These are phyloP conservation scores for Phtheirospermum japonicum DNA, from an alignment of 257 asterid genomes.

Conservation along the genomic window DNA sequence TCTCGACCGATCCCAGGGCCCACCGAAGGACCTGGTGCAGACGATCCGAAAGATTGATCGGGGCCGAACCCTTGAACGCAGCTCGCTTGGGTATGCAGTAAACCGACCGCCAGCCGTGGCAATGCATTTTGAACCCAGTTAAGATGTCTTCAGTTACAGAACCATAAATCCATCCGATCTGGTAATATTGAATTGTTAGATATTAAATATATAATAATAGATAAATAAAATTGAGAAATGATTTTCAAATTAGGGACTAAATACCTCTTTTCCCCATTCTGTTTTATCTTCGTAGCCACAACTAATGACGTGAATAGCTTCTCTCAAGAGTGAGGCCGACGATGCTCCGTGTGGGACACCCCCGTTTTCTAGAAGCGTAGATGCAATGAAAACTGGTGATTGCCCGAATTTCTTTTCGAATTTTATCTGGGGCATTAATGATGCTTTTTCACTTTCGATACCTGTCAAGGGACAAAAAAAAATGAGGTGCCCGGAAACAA, in stretches of 20 bases:
- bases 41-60: conserved; percentile 47
- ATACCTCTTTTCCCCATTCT: conserved; percentile 79
- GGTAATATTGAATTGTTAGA: conserved; percentile 10
- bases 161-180: conserved; percentile 57
- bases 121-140: conserved; percentile 53
- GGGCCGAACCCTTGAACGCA: conserved; percentile 53
- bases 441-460: conserved; percentile 44
- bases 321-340: conserved; percentile 60
- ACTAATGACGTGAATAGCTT: conserved; percentile 64
- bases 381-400: conserved; percentile 59
- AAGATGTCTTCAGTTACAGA: conserved; percentile 48
- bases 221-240: neutral
- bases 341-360: conserved; percentile 59
- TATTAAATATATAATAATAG: too few relatives aligned
- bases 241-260: neutral
- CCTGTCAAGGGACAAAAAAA: conserved; percentile 34
- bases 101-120: conserved; percentile 55
- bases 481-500: neutral
- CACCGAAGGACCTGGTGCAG: conserved; percentile 48
- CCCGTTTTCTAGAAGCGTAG: conserved; percentile 58
- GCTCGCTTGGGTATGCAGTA: conserved; percentile 49
- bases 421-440: conserved; percentile 58
- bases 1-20: conserved; percentile 53
- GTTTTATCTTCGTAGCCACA: conserved; percentile 75
- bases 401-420: conserved; percentile 66